Evolutionary conservation across 306 rosid species (phyloP), one percentile per base, ranked within the genome.

Genomic region (Delonix regia): DNA sequence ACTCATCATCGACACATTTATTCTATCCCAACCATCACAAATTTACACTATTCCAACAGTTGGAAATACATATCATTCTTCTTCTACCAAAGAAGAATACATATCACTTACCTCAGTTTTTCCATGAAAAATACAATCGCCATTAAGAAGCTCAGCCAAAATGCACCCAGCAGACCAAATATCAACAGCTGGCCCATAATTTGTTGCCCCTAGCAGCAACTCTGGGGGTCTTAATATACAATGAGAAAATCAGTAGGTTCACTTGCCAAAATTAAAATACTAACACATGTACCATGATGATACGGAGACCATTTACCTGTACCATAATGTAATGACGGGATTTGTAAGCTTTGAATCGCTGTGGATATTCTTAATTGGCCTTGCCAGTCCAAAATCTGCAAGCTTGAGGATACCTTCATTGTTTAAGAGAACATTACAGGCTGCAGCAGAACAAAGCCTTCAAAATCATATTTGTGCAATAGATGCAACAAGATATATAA

Each of bases 91-190:
- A 36, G 6, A 36, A 48, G 21, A 48, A 14, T 16, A 16, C 53
- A 48, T 4, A 48, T 48, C n/a, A 65, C 83, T 77, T 22, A 90
- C 94, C 88, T 88, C 92, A 80, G 80, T 86, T 83, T 79, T 88
- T 69, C 94, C 94, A 55, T 87, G 88, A 66, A 90, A 79, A 61
- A 90, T 88, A 49, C 89, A 90, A 66, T 79, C 79, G 67, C 90
- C 92, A 51, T 81, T 77, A 47, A 90, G 83, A 79, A 90, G 94
- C 84, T 86, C 89, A 22, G 89, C 94, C 69, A 90, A 90, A 78
- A 90, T 87, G 72, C 91, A 87, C 80, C 94, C 91, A 69, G 86
- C 91, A 69, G 94, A 90, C 94, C 94, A 90, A 89, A 90, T 84
- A 62, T 90, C 94, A 69, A 90, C 88, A 38, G 91, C 88, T 19